Base-by-base conservation (phyloP, 225 moss, liverwort and hornwort genomes). In the Rhytidiadelphus loreus region DNA sequence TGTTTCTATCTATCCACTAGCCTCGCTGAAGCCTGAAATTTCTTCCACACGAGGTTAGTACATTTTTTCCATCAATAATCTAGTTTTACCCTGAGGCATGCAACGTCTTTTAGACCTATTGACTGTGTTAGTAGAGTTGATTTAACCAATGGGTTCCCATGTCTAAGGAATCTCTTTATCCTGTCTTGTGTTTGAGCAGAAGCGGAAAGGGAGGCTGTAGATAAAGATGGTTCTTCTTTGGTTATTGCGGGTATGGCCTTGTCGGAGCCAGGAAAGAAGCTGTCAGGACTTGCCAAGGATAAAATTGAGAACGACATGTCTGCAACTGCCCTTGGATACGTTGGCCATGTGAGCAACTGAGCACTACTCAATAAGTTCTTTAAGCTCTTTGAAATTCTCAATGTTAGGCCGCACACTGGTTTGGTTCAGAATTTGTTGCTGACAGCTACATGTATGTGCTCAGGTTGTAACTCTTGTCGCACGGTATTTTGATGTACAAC, bases 241-340 rank as follows among this genome's bases (percentile, higher is more conserved):
- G 88, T 95, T 75, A 96, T 99, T 88, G 96, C 95, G 82, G 97
- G 99, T 41, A 92, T 99, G 90, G 95, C 95, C 63, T 88, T 99
- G 86, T 91, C 94, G 83, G 93, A 94, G 79, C 96, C 95, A 74
- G 91, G 93, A 60, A 96, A 92, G 84, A 99, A 95, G 87, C 87
- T 91, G 60, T 92, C 93, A 32, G 97, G 94, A 70, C 88, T 95
- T 82, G 93, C 90, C 68, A 95, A 83, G 91, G 99, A 96, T 86
- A 97, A 93, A 89, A 95, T 80, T 72, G 96, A 96, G 50, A 93
- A 91, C 84, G 94, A 96, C 76, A 90, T 94, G 43, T 95, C 99
- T 90, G 94, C 97, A 46, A 96, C 97, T 91, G 99, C 97, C 74
- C 97, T 99, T 88, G 99, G 99, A 92, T 99, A 99, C 90, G 97